Base-by-base conservation (phyloP, 768 basidiomycete genomes). In the Strobilomyces dryophilus region DNA sequence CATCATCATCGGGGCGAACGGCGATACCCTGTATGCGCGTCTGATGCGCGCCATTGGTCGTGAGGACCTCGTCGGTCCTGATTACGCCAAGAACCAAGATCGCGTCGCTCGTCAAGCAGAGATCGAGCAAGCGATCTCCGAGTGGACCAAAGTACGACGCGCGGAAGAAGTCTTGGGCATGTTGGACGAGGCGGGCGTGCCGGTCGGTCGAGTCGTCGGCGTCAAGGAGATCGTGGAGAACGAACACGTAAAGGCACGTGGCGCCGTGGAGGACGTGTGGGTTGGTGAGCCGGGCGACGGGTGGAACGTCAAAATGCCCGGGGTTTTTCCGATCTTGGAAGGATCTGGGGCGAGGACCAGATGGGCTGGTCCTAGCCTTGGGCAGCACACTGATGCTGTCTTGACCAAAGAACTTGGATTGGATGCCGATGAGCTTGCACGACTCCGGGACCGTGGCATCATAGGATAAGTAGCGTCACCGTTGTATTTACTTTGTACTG, bases 301-400 rank as follows among this genome's bases (percentile, higher is more conserved):
- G 2, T 86, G 85, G 85, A 78, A 67, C 37, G 76, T 87, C 53
- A 87, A 85, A 67, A 84, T 88, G 83, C 75, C 78, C 37, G 77
- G 76, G 26, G 83, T 83, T 26, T 82, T 83, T 55, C 86, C 85
- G 8, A 66, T 82, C 47, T 64, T 88, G 49, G 79, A 85, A 53
- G 83, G 82, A 14, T 79, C 78, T 26, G 75, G 83, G 40, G 68
- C 78, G 5, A 73, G 73, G 58, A 83, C 85, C 2, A 76, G 73
- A 55, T 87, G 84, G 84, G 85, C 84, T 26, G 85, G 85, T 0
- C 85, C 85, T 2, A 74, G 84, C 54, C 69, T 87, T n/a, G 86
- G 86, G 4, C 66, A 71, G 48, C 82, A 83, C 62, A 83, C 82
- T 0, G 73, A 78, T 17, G 73, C 78, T 40, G 74, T 83, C 18